A percentile compares a stretch with the other conserved stretches of the same genome.
Conservation (phyloP, 1,284 basidiomycete species). For the Austropuccinia psidii region DNA sequence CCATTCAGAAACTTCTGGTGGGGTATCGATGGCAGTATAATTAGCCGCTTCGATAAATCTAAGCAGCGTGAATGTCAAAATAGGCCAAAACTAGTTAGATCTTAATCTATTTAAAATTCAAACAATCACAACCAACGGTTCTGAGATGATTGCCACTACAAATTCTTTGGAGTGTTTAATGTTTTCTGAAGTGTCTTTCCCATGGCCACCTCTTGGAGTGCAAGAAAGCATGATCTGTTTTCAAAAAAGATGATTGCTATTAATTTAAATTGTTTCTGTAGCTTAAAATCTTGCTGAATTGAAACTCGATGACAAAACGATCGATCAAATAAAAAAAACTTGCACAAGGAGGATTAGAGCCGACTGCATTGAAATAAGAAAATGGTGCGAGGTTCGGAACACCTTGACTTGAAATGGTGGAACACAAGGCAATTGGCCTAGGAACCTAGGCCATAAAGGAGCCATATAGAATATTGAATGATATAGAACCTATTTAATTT, state of each 20-base stretch:
- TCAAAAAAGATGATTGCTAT: not conserved
- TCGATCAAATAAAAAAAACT: slow-evolving; percentile 44
- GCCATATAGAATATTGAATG: not conserved
- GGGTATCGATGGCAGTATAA: slow-evolving; percentile 60
- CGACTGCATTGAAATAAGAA: slow-evolving; percentile 47
- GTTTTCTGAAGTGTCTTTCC: slow-evolving; percentile 63
- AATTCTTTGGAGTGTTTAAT: slow-evolving; percentile 63
- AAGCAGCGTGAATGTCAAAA: slow-evolving; percentile 42
- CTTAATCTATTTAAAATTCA: not conserved
- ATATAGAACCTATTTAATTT: not conserved
- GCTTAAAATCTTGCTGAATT: too few relatives aligned
- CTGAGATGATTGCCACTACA: slow-evolving; percentile 66
- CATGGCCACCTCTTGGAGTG: slow-evolving; percentile 43
- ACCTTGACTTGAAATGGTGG: slow-evolving; percentile 56
- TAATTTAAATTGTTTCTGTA: too few relatives aligned
- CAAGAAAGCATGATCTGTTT: slow-evolving; percentile 35
- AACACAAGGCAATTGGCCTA: slow-evolving; percentile 66
- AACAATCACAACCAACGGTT: slow-evolving; percentile 45
- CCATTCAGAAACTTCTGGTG: slow-evolving; percentile 64
- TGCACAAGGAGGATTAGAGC: slow-evolving; percentile 60
- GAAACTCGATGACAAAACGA: slow-evolving; percentile 26
- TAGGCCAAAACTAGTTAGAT: not conserved
- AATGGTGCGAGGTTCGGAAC: slow-evolving; percentile 62
- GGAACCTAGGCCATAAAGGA: slow-evolving; percentile 49
- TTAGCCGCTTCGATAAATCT: slow-evolving; percentile 64